Conservation (phyloP, 2,329 filamentous ascomycete genomes). For the Cercospora beticola region DNA sequence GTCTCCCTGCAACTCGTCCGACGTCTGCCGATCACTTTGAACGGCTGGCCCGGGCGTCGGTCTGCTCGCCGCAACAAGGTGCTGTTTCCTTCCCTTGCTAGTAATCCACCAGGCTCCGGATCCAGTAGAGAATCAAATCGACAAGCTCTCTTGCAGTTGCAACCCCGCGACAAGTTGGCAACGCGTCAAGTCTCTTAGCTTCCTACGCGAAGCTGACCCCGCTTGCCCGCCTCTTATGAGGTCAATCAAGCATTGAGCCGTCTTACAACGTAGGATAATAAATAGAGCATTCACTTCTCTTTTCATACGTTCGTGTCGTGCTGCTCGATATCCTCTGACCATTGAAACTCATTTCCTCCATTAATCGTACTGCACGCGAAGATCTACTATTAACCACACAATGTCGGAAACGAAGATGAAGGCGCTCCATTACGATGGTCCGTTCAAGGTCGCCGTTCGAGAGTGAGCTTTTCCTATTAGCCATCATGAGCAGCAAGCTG, state of each 20-base stretch:
- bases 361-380: too few relatives aligned
- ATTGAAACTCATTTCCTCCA: neutral
- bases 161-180: constrained; percentile 5
- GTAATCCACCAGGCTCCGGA: neutral
- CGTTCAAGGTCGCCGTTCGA: constrained; percentile 60
- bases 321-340: neutral
- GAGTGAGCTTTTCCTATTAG: constrained; percentile 37
- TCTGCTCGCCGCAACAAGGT: neutral
- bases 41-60: neutral
- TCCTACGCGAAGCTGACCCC: constrained; percentile 8
- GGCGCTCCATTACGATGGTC: constrained; percentile 62
- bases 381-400: neutral
- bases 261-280: neutral
- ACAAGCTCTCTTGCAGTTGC: neutral
- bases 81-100: neutral
- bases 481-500: constrained; percentile 32
- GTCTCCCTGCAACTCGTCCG: neutral
- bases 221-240: constrained; percentile 8
- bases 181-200: constrained; percentile 2
- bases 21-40: neutral
- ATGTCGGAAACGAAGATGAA: constrained; percentile 50
- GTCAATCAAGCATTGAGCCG: constrained; percentile 7
- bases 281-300: neutral
- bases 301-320: neutral
- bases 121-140: neutral